Evolutionary conservation across 2,329 filamentous ascomycete species (phyloP).

Genomic region (Claviceps purpurea): DNA sequence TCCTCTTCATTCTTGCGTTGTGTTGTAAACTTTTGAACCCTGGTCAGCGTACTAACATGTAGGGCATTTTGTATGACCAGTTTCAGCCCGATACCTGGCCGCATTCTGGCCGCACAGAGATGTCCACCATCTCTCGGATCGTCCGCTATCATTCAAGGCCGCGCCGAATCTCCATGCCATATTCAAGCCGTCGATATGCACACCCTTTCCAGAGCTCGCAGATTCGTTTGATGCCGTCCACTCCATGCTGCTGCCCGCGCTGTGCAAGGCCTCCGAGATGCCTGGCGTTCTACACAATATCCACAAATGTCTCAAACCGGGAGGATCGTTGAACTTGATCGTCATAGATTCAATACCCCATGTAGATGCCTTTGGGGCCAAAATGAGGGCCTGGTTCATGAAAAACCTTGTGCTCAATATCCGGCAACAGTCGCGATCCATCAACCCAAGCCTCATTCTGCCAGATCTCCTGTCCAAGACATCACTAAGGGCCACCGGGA

Average conservation of each 20-base stretch:
- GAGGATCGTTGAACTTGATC: conserved; percentile 43
- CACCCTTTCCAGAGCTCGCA: conserved; percentile 20
- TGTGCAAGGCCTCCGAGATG: conserved; percentile 43
- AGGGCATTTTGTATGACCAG: neutral
- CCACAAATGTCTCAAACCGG: conserved; percentile 38
- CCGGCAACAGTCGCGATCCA: conserved; percentile 43
- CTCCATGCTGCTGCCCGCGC: conserved; percentile 40
- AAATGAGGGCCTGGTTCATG: conserved; percentile 47
- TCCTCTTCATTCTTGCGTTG: neutral
- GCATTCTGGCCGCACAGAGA: neutral
- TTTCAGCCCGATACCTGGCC: neutral
- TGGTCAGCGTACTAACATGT: neutral
- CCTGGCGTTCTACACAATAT: conserved; percentile 42
- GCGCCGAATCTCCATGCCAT: conserved; percentile 1
- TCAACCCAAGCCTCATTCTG: conserved; percentile 43
- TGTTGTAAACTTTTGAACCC: neutral
- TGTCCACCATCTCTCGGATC: conserved; percentile 3
- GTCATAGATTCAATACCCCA: conserved; percentile 51
- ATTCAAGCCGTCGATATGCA: neutral
- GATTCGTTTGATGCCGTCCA: conserved; percentile 35
- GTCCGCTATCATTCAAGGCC: conserved; percentile 2
- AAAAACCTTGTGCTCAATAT: conserved; percentile 46
- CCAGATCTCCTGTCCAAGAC: conserved; percentile 45
- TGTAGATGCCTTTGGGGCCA: conserved; percentile 40
- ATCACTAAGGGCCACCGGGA: conserved; percentile 34